Base-by-base conservation (phyloP, 106 monocot genomes). In the Phalaenopsis aphrodite region DNA sequence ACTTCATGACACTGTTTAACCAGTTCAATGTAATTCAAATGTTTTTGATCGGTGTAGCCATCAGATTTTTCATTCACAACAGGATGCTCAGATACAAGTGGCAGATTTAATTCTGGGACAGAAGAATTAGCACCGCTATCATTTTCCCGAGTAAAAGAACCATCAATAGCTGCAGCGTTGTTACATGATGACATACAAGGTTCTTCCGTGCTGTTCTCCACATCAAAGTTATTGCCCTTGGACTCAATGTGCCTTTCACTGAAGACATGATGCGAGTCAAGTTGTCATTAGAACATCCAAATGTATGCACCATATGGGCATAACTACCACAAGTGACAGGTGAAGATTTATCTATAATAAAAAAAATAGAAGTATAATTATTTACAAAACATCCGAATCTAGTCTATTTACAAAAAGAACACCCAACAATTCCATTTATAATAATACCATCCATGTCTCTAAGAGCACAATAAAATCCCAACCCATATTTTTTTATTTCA, bases 1-100 rank as follows among this genome's bases (percentile, higher is more conserved):
- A 94, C 83, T 82, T 91, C 89, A 86, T 94, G 86, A 58, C 89
- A 94, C 43, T 86, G 86, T 67, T 75, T 84, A 21, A 89, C 56
- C 79, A 94, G 74, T 56, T 89, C 75, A 56, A 80, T 78, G 81
- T 86, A 89, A 18, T 87, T 85, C 17, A 5, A 38, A 39, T 3
- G 79, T 77, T 85, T 80, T 38, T 87, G 85, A 75, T 66, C 79
- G 82, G 81, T 75, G 75, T 55, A 80, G 30, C 47, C 15, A 43
- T 75, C 46, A 23, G n/a, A 9, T 16, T 79, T 82, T 69, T 47
- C 55, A 76, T 81, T 21, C 9, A 43, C 19, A 19, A n/a, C 12
- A 14, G 69, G 39, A 39, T 69, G 39, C 6, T 69, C 69, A 69
- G 69, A 69, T 69, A 69, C 37, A 58, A 38, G 5, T 45, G 66